Conservation (phyloP, 495 filamentous ascomycete genomes). For the Aspergillus bridgeri region DNA sequence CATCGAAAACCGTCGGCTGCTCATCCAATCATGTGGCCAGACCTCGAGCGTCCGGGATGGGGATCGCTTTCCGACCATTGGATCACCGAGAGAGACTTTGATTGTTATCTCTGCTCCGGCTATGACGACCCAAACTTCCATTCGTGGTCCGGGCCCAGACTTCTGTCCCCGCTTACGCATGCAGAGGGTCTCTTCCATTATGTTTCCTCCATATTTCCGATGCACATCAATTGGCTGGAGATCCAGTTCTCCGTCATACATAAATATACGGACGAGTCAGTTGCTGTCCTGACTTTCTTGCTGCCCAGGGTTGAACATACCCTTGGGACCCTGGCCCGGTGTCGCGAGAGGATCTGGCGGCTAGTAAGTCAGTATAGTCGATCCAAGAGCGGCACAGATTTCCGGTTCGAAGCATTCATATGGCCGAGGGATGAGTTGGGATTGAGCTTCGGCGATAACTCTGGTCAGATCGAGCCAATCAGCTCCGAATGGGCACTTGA, state of each 20-base stretch:
- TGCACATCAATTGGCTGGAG: not conserved
- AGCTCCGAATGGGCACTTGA: not conserved
- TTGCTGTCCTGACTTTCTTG: not conserved
- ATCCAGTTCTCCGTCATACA: not conserved
- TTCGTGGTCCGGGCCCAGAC: not conserved
- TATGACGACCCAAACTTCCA: not conserved
- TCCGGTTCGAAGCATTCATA: not conserved
- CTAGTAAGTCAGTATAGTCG: not conserved
- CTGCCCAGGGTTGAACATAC: not conserved
- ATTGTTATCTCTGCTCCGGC: not conserved
- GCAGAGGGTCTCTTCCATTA: not conserved
- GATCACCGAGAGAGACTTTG: not conserved
- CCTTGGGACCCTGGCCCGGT: not conserved
- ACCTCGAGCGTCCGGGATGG: not conserved
- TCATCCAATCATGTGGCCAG: not conserved
- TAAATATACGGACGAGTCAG: not conserved
- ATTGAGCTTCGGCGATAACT: not conserved
- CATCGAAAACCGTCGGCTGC: not conserved
- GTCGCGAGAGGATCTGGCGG: not conserved
- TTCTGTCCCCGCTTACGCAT: slow-evolving; percentile 1
- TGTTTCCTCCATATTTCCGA: not conserved
- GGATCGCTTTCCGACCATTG: not conserved
- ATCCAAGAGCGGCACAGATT: not conserved
- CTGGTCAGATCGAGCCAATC: not conserved
- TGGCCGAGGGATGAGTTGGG: slow-evolving; percentile 1